A percentile compares a stretch with the other conserved stretches of the same genome.
phyloP scores from a whole-genome alignment of 2,329 filamentous ascomycete species.

The Fusarium transvaalense region DNA sequence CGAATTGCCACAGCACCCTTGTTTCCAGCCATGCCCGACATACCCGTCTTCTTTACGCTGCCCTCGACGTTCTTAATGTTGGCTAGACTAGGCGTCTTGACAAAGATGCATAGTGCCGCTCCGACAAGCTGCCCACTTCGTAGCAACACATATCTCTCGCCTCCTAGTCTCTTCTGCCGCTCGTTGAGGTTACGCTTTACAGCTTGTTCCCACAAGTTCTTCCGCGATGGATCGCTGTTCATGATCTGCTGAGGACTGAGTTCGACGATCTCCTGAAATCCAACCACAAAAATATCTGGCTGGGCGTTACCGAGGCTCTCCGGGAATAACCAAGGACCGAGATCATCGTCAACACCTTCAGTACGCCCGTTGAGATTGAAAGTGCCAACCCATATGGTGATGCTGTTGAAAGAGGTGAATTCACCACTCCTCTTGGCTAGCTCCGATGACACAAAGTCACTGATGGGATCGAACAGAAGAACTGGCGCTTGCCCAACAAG shows the following conservation, averaged over 20 bases:
- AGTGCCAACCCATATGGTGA: conserved; percentile 87
- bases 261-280: conserved; percentile 98
- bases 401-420: conserved; percentile 79
- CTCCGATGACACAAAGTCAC: conserved; percentile 87
- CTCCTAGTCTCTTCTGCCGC: conserved; percentile 72
- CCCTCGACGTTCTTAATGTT: conserved; percentile 98
- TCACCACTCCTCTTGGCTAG: conserved; percentile 75
- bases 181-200: conserved; percentile 83
- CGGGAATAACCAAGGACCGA: conserved; percentile 88
- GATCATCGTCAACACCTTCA: conserved; percentile 79
- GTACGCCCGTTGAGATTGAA: conserved; percentile 96
- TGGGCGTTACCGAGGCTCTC: conserved; percentile 67
- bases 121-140: conserved; percentile 95
- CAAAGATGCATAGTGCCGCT: conserved; percentile 91
- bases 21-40: conserved; percentile 98
- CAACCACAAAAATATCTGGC: conserved; percentile 89
- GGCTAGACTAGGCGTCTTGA: conserved; percentile 79
- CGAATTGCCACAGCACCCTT: conserved; percentile 97
- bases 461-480: conserved; percentile 92
- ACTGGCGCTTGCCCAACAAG: conserved; percentile 87
- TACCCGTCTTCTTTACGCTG: conserved; percentile 90
- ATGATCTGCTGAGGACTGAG: conserved; percentile 98
- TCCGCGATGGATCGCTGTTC: conserved; percentile 92
- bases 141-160: conserved; percentile 87
- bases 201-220: conserved; percentile 86